Conservation (phyloP, 2,329 filamentous ascomycete species). For the Biscogniauxia marginata region DNA sequence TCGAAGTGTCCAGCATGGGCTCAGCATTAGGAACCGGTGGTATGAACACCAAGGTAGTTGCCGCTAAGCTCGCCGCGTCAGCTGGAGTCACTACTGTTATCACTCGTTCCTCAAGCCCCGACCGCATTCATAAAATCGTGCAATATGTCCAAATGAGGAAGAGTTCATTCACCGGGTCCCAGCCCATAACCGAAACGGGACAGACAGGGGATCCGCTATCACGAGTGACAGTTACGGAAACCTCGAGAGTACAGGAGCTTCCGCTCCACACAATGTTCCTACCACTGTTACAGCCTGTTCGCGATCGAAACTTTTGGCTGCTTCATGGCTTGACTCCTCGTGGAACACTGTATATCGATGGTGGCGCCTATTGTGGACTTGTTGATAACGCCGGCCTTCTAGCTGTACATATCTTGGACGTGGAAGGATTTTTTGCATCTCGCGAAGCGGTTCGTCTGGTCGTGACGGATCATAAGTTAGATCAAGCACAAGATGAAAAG, state of each 20-base stretch:
- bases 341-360: constrained; percentile 88
- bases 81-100: constrained; percentile 96
- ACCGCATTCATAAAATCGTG: constrained; percentile 87
- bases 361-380: constrained; percentile 80
- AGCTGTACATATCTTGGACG: constrained; percentile 83
- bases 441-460: constrained; percentile 89
- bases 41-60: constrained; percentile 97
- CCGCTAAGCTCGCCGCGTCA: constrained; percentile 86
- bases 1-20: constrained; percentile 77
- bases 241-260: constrained; percentile 36
- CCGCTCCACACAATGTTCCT: constrained; percentile 92
- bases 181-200: constrained; percentile 20
- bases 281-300: constrained; percentile 78
- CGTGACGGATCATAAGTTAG: constrained; percentile 62
- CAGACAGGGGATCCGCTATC: constrained; percentile 35
- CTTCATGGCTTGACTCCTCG: constrained; percentile 88
- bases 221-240: constrained; percentile 31
- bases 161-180: constrained; percentile 14
- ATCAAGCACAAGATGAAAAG: no score
- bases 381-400: constrained; percentile 84
- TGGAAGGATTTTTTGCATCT: constrained; percentile 84
- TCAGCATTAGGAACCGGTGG: constrained; percentile 90
- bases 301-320: constrained; percentile 96
- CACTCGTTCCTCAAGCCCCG: constrained; percentile 87
- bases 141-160: constrained; percentile 69